These are phyloP conservation scores for Vigna hirtella DNA, from an alignment of 306 rosid genomes.

Conservation along the genomic window DNA sequence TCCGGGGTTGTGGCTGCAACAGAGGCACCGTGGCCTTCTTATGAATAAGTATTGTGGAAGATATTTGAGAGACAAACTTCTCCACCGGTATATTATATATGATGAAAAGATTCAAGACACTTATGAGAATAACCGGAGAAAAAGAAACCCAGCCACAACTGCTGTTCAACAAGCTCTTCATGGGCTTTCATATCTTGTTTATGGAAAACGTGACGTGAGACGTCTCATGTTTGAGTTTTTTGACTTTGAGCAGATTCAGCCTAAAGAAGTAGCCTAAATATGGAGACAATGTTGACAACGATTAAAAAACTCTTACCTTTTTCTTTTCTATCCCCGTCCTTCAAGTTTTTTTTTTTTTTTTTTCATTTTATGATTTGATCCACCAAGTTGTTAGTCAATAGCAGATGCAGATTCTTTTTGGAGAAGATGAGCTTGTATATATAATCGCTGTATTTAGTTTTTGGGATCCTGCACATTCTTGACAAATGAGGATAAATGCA, in stretches of 20 bases:
- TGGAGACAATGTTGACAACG: conserved; percentile 26
- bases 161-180: conserved; percentile 94
- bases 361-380: conserved; percentile 30
- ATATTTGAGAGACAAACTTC: conserved; percentile 81
- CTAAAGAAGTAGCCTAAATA: conserved; percentile 76
- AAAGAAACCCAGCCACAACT: conserved; percentile 82
- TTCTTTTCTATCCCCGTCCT: not conserved
- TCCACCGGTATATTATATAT: conserved; percentile 67
- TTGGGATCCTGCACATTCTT: conserved; percentile 6
- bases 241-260: conserved; percentile 93
- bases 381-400: conserved; percentile 30
- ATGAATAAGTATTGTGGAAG: conserved; percentile 93
- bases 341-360: not conserved
- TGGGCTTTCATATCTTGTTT: conserved; percentile 84
- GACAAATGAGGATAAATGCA: not conserved
- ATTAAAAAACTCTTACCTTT: conserved; percentile 9
- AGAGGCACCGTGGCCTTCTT: conserved; percentile 80
- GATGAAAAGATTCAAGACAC: conserved; percentile 70
- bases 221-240: conserved; percentile 94
- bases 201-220: conserved; percentile 95
- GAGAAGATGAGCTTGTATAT: conserved; percentile 44
- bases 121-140: conserved; percentile 75
- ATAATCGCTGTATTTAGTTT: conserved; percentile 41
- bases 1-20: conserved; percentile 89
- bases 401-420: conserved; percentile 27